Conservation (phyloP, 2,329 filamentous ascomycete genomes). For the Onygena corvina region DNA sequence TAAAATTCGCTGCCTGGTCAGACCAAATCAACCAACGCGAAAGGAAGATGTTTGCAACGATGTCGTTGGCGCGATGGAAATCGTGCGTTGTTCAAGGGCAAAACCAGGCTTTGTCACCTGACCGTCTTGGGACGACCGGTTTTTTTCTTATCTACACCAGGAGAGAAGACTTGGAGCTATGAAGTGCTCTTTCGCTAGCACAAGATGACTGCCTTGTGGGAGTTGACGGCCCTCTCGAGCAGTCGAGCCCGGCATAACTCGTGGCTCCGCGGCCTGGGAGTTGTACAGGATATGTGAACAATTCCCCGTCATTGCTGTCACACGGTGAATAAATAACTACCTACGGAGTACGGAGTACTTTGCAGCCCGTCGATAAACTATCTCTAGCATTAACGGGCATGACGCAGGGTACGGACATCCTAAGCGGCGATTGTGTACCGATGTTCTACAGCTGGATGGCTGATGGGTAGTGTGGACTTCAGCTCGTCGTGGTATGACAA, state of each 20-base stretch:
- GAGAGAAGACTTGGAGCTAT: no score
- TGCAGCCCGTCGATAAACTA: no score
- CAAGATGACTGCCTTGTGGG: no score
- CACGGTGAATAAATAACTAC: no score
- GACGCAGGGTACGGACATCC: slow-evolving; percentile 1
- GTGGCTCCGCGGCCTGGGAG: neutral
- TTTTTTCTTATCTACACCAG: no score
- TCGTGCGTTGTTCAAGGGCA: no score
- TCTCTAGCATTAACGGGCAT: neutral
- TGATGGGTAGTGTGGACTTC: neutral
- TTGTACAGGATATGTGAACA: neutral
- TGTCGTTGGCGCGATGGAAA: no score
- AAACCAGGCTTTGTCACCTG: no score
- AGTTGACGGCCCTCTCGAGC: neutral
- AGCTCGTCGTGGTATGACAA: neutral
- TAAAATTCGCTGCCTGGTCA: neutral
- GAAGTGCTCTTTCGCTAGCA: no score
- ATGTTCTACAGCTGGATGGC: neutral
- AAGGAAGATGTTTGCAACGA: neutral
- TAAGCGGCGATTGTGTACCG: neutral
- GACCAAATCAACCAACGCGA: neutral
- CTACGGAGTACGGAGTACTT: no score
- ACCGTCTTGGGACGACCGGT: no score
- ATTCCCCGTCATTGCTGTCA: neutral
- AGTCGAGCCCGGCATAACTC: neutral